Percentiles rank a stretch among this genome's conserved stretches.
phyloP scores from a whole-genome alignment of 768 basidiomycete genomes.

The Leccinellum rugosiceps region DNA sequence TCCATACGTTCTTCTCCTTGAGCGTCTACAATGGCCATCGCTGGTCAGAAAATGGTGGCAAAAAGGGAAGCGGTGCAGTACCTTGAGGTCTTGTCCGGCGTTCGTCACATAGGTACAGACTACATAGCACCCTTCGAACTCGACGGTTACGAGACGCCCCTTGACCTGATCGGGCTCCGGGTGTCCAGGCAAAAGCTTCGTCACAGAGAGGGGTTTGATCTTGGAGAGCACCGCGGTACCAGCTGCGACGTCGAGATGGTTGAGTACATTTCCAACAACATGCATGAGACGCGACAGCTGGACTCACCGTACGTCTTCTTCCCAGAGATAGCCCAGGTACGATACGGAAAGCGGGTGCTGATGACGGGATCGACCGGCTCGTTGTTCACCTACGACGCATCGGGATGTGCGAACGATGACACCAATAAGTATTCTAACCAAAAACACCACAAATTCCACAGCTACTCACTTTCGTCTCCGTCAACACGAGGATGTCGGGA shows the following conservation, averaged over 20 bases:
- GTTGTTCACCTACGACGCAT: slow-evolving; percentile 59
- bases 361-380: slow-evolving; percentile 58
- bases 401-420: neutral
- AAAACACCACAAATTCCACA: neutral
- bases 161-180: slow-evolving; percentile 61
- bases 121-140: slow-evolving; percentile 67
- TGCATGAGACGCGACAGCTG: neutral
- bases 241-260: slow-evolving; percentile 41
- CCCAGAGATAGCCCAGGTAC: slow-evolving; percentile 71
- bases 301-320: slow-evolving; percentile 77
- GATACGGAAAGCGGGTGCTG: slow-evolving; percentile 59
- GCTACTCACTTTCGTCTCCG: slow-evolving; percentile 72
- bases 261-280: neutral
- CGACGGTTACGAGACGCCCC: slow-evolving; percentile 79
- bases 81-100: slow-evolving; percentile 76
- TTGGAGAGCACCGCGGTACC: slow-evolving; percentile 84
- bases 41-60: neutral
- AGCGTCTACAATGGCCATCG: slow-evolving; percentile 50
- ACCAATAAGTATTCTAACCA: too few relatives aligned
- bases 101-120: slow-evolving; percentile 85
- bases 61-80: slow-evolving; percentile 19
- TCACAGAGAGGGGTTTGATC: slow-evolving; percentile 61
- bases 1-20: slow-evolving; percentile 76
- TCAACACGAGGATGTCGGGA: slow-evolving; percentile 78
- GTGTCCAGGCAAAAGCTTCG: slow-evolving; percentile 70